These are phyloP conservation scores for Seminavis robusta DNA, from an alignment of 108 stramenopile species.

Conservation along the genomic window DNA sequence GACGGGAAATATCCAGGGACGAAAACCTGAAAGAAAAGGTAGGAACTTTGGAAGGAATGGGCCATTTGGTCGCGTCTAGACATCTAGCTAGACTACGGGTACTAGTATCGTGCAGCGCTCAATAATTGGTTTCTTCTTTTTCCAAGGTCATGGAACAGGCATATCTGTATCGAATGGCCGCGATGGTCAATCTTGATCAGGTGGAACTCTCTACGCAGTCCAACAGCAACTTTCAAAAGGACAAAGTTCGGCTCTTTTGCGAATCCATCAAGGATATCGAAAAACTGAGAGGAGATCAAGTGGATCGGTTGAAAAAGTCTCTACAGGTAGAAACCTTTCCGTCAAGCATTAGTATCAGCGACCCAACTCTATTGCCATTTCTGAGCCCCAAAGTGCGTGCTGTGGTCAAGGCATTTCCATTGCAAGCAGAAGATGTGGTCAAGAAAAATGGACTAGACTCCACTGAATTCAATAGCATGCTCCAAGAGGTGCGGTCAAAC, in stretches of 20 bases:
- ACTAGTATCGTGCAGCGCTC: too few relatives aligned
- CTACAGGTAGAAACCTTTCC: constrained; percentile 54
- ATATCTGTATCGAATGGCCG: constrained; percentile 68
- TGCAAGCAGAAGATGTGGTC: constrained; percentile 67
- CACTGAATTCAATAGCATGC: constrained; percentile 72
- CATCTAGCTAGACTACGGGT: too few relatives aligned
- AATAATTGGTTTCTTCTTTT: too few relatives aligned
- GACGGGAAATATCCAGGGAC: constrained; percentile 41
- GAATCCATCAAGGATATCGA: constrained; percentile 59
- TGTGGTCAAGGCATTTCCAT: constrained; percentile 56
- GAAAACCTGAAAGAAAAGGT: constrained; percentile 49
- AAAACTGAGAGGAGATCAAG: constrained; percentile 55
- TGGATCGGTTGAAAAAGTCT: constrained; percentile 31
- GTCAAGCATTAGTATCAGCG: constrained; percentile 44
- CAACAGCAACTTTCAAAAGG: constrained; percentile 15
- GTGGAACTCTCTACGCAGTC: constrained; percentile 22
- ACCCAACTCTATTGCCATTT: constrained; percentile 56
- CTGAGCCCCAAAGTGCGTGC: constrained; percentile 46
- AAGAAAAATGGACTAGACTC: constrained; percentile 60
- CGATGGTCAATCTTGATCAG: constrained; percentile 49
- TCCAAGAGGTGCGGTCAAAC: constrained; percentile 57
- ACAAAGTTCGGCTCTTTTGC: constrained; percentile 60
- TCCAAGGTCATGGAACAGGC: constrained; percentile 66
- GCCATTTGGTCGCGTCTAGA: neutral
- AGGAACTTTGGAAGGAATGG: neutral